Percentiles rank a stretch among this genome's conserved stretches.
Conservation (phyloP, 352 stramenopile species). For the Paralagenidium karlingii region DNA sequence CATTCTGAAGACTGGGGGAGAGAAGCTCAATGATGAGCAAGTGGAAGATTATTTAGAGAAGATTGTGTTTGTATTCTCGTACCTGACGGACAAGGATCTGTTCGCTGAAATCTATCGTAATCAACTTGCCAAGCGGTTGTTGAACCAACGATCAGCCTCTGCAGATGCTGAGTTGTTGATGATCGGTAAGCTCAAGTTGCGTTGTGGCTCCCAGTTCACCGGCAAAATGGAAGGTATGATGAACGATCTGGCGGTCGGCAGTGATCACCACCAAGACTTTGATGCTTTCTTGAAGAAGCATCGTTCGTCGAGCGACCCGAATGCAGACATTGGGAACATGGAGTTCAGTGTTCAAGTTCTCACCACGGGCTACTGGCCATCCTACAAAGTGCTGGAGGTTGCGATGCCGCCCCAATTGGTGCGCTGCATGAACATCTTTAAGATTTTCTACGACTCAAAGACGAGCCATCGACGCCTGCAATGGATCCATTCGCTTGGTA, state of each 20-base stretch:
- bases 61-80: conserved; percentile 98
- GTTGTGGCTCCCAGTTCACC: conserved; percentile 98
- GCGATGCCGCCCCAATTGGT: conserved; percentile 88
- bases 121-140: conserved; percentile 95
- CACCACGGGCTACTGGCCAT: conserved; percentile 98
- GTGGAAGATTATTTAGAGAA: conserved; percentile 97
- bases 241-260: conserved; percentile 96
- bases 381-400: conserved; percentile 95
- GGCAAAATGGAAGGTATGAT: conserved; percentile 99
- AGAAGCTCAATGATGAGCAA: conserved; percentile 95
- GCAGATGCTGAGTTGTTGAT: conserved; percentile 97
- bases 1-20: conserved; percentile 96
- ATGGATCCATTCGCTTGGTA: conserved; percentile 96
- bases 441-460: conserved; percentile 90
- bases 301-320: background rate
- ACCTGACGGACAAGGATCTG: conserved; percentile 99
- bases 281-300: conserved; percentile 85
- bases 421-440: conserved; percentile 95
- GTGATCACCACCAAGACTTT: conserved; percentile 95
- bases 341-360: conserved; percentile 97
- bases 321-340: conserved; percentile 30
- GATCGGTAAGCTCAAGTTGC: conserved; percentile 99
- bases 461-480: conserved; percentile 91
- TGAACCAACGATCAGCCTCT: conserved; percentile 97
- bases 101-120: conserved; percentile 99